Evolutionary conservation across 768 basidiomycete genomes (phyloP).

Genomic region (Suillus subluteus): DNA sequence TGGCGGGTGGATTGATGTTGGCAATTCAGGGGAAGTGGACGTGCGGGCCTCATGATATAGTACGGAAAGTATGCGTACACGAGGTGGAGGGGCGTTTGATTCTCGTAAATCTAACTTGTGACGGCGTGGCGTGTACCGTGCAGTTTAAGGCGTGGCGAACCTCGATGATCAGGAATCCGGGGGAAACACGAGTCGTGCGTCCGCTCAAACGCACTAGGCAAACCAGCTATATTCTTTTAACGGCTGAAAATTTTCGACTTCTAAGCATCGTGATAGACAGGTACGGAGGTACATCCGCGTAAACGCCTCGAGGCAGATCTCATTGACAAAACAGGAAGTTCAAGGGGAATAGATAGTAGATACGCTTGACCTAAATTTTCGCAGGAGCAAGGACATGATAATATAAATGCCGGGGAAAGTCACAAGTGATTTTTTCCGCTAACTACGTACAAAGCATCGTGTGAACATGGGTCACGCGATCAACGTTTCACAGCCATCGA

Average conservation of each 20-base stretch:
- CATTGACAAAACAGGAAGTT: constrained; percentile 14
- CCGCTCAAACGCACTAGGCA: constrained; percentile 30
- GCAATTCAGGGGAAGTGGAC: constrained; percentile 23
- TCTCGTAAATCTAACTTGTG: constrained; percentile 20
- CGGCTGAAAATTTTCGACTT: constrained; percentile 20
- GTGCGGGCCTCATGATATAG: constrained; percentile 35
- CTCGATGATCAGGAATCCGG: constrained; percentile 19
- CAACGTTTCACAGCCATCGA: constrained; percentile 22
- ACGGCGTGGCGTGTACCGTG: constrained; percentile 36
- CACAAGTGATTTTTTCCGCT: neutral
- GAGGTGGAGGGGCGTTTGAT: constrained; percentile 31
- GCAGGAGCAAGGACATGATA: neutral
- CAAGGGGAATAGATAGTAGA: neutral
- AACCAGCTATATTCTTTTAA: constrained; percentile 28
- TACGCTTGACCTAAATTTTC: neutral
- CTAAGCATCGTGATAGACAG: constrained; percentile 15
- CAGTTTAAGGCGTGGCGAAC: constrained; percentile 15
- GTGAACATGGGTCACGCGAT: neutral
- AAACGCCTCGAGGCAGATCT: constrained; percentile 31
- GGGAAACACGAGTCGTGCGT: constrained; percentile 30
- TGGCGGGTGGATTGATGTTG: constrained; percentile 30
- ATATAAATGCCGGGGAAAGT: neutral
- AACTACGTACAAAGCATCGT: neutral
- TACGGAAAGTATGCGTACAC: constrained; percentile 26
- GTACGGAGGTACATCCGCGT: constrained; percentile 2